Evolutionary conservation across 768 basidiomycete species (phyloP).

Genomic region (Mycena indigotica): DNA sequence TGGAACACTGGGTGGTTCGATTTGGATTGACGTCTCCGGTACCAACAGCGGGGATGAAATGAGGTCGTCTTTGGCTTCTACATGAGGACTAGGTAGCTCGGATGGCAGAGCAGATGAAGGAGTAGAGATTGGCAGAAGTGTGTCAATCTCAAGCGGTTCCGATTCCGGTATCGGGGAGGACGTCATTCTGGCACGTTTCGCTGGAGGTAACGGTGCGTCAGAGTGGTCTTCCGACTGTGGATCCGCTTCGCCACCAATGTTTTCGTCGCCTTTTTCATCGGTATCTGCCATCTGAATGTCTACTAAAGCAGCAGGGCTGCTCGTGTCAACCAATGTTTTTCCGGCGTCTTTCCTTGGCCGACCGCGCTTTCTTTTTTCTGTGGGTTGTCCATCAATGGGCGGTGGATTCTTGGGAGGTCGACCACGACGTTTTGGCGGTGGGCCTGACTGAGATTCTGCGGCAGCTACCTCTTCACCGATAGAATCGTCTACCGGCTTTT

Average conservation of each 20-base stretch:
- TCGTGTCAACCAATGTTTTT: too few species aligned
- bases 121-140: background rate
- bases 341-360: slow-evolving; percentile 36
- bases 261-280: background rate
- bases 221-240: background rate
- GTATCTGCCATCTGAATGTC: background rate
- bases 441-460: background rate
- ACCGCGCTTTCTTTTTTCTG: slow-evolving; percentile 39
- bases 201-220: background rate
- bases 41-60: too few species aligned
- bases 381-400: background rate
- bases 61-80: too few species aligned
- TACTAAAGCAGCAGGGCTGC: too few species aligned
- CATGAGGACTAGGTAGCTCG: background rate
- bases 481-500: background rate
- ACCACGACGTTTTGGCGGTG: slow-evolving; percentile 1
- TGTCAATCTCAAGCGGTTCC: background rate
- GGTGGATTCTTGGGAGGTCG: slow-evolving; percentile 6
- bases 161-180: background rate
- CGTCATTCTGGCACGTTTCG: background rate
- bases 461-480: background rate
- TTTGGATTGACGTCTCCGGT: background rate
- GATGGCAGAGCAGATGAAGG: background rate
- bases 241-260: background rate
- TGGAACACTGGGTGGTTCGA: background rate